Evolutionary conservation across 2,329 filamentous ascomycete species (phyloP), one percentile per base, ranked within the genome.

Genomic region (Colletotrichum lentis): DNA sequence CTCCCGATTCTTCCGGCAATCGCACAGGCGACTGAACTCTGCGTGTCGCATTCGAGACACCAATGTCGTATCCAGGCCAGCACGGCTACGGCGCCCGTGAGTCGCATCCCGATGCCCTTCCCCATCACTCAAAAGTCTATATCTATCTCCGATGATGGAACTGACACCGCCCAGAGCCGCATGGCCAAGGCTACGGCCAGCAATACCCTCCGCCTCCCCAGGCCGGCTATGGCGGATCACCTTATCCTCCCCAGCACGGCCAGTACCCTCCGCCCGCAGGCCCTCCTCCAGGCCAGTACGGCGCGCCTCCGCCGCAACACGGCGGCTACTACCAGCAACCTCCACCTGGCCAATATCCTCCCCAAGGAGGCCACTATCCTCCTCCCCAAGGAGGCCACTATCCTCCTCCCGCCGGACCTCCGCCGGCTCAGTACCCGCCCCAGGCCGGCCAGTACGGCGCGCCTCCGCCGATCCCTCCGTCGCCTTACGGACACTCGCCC

Each of bases 141-240:
- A 41, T 41, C 18, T 18, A 6, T 18, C n/a, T 5, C 22, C 11
- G n/a, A 20, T 12, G n/a, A 54, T 31, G 7, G 27, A 31, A 31
- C 18, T 22, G 35, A 57, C 53, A 18, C 22, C 62, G 22, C 31
- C 39, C 35, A 69, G 67, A 69, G 67, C 67, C 62, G 27, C 67
- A 66, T 44, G 75, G 75, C 37, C 79, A 80, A 70, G 80, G 79
- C 71, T 81, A 82, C 71, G 78, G 78, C 46, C 78, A 78, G 44
- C 75, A 78, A 67, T 76, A 78, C 31, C 75, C 75, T 37, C 73
- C 75, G 53, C 75, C 74, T 54, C 74, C 72, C 20, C 74, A 75
- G 3, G 75, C 70, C 62, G 72, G 70, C 16, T 79, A 79, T 70
- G 73, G 75, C 44, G 64, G 58, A 31, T 72, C 72, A 46, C 72